Evolutionary conservation across 768 basidiomycete species (phyloP), one percentile per base, ranked within the genome.

Genomic region (Mycena floridula): DNA sequence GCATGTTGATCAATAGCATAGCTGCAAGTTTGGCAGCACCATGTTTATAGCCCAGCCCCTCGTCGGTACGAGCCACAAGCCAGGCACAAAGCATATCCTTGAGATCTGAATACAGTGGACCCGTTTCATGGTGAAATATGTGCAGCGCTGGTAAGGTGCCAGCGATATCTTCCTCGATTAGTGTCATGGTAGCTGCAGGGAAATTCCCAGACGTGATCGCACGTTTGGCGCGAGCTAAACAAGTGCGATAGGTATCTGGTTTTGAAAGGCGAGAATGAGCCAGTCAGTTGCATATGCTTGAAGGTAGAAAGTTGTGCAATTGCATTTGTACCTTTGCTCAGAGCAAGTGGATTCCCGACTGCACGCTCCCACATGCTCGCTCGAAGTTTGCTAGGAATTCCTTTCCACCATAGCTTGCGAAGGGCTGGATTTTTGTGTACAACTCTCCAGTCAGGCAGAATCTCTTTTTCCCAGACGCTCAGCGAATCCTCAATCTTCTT

Each of bases 71-170:
- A 26, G 89, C 74, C 27, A 93, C 87, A 2, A 91, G 81, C 89
- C 89, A 93, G 3, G 92, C 91, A 54, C 78, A 82, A 4, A 94
- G 63, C 70, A 95, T 74, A 45, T 93, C 87, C 54, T 83, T 83
- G 42, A 94, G 65, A 49, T 95, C 92, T 28, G 74, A 66, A 58
- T 92, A 84, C 54, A 95, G 64, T 5, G 91, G 89, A 0, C 92
- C 91, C 2, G 67, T 78, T 45, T 82, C 74, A 4, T 74, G 78
- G 50, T 81, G 76, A 56, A 95, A 95, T 25, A 95, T 78, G 58
- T 89, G 89, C 12, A 93, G 64, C 1, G 78, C 68, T 3, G 89
- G 89, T 15, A 94, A 70, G 1, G 89, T 90, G 15, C 67, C 72
- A 36, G 66, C 61, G 13, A 92, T 83, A 56, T 95, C 92, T 46